Conservation (phyloP, 2,329 filamentous ascomycete species). For the Lithohypha guttulata region DNA sequence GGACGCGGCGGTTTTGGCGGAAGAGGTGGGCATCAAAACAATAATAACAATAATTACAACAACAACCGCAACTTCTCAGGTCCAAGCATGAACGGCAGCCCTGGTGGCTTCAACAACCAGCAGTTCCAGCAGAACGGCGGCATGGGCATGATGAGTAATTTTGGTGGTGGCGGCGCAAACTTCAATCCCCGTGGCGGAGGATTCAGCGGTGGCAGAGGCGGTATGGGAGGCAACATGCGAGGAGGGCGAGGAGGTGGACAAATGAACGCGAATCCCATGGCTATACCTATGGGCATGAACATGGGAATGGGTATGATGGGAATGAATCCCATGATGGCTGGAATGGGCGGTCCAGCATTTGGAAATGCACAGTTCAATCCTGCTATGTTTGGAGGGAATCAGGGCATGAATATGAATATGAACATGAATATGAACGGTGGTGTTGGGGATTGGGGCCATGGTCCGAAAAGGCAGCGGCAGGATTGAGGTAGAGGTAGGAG, state of each 20-base stretch:
- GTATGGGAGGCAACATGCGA: constrained; percentile 43
- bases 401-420: constrained; percentile 18
- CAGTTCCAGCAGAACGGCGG: constrained; percentile 32
- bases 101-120: constrained; percentile 38
- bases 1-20: constrained; percentile 32
- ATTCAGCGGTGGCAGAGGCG: constrained; percentile 45
- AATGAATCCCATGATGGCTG: constrained; percentile 7
- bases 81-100: constrained; percentile 30
- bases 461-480: constrained; percentile 66
- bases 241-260: constrained; percentile 42
- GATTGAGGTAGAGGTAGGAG: too few relatives aligned
- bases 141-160: constrained; percentile 43
- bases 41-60: constrained; percentile 36
- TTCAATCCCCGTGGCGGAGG: constrained; percentile 41
- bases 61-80: constrained; percentile 39
- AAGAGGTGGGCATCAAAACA: constrained; percentile 24
- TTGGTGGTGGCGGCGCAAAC: constrained; percentile 43
- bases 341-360: constrained; percentile 9
- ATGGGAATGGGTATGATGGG: constrained; percentile 22
- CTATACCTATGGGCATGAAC: constrained; percentile 42
- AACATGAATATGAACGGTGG: constrained; percentile 22
- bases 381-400: constrained; percentile 50
- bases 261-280: constrained; percentile 49
- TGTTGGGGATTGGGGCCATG: constrained; percentile 60
- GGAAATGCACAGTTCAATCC: constrained; percentile 51